These are phyloP conservation scores for Schoenoplectus tabernaemontani DNA, from an alignment of 202 grass and related monocot species.

Conservation along the genomic window DNA sequence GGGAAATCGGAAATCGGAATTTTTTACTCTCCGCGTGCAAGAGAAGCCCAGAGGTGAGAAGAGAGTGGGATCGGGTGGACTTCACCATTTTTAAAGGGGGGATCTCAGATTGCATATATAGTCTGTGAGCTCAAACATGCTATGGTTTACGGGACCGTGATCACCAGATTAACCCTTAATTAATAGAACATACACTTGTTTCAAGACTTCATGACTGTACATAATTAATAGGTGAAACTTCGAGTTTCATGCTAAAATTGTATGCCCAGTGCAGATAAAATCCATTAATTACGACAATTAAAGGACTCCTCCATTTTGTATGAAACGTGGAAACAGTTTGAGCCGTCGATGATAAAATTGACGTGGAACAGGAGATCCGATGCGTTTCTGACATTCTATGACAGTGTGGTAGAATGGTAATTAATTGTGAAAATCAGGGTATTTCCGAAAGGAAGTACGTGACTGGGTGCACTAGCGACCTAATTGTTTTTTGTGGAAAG, in stretches of 20 bases:
- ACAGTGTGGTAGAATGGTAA: neutral
- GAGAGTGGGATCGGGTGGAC: neutral
- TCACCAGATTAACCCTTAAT: neutral
- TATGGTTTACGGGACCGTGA: slow-evolving; percentile 18
- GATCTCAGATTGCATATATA: slow-evolving; percentile 29
- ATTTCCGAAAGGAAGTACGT: slow-evolving; percentile 2
- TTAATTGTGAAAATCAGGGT: neutral
- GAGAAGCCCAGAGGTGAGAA: neutral
- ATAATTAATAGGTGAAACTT: neutral
- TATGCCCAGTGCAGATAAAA: neutral
- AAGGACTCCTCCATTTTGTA: neutral
- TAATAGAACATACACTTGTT: neutral
- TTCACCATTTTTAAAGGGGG: slow-evolving; percentile 7
- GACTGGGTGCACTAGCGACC: slow-evolving; percentile 11
- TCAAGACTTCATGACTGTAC: neutral
- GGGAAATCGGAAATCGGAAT: neutral
- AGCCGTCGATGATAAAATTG: slow-evolving; percentile 2
- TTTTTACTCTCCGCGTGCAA: neutral
- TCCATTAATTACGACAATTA: neutral
- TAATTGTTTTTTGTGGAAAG: neutral
- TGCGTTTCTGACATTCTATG: slow-evolving; percentile 16
- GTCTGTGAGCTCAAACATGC: slow-evolving; percentile 17
- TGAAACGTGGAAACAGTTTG: neutral
- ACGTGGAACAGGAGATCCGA: neutral
- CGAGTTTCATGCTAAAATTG: no score